Percentiles rank a stretch among this genome's conserved stretches.
Evolutionary conservation across 495 filamentous ascomycete species (phyloP).

Genomic region (Penicillium dipodomyicola): DNA sequence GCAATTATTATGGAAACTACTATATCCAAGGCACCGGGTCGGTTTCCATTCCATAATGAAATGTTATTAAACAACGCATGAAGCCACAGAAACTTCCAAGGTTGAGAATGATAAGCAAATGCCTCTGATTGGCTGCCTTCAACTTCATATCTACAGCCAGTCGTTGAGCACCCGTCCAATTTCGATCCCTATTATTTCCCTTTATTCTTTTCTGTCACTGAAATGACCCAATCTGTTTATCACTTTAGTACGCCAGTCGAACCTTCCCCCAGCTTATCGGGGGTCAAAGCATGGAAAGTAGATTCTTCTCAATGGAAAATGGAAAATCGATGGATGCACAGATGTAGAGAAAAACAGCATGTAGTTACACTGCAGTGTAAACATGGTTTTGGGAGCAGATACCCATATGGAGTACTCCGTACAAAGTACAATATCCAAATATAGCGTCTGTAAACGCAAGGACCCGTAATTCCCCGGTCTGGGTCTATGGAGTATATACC

Average conservation of each 20-base stretch:
- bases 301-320: not conserved
- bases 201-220: constrained; percentile 8
- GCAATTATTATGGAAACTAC: not conserved
- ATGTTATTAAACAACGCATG: not conserved
- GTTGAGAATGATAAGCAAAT: constrained; percentile 19
- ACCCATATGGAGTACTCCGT: not conserved
- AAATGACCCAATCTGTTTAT: constrained; percentile 12
- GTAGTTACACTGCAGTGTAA: not conserved
- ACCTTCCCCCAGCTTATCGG: constrained; percentile 6
- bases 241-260: not conserved
- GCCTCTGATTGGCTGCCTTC: constrained; percentile 24
- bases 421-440: not conserved
- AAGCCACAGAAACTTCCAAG: not conserved
- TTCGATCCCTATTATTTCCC: not conserved
- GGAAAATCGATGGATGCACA: not conserved
- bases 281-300: not conserved
- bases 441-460: not conserved
- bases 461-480: constrained; percentile 27
- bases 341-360: not conserved
- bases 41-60: not conserved
- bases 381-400: not conserved
- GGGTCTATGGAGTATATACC: constrained; percentile 13
- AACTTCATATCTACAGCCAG: constrained; percentile 35
- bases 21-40: not conserved
- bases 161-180: constrained; percentile 11